A percentile compares a stretch with the other conserved stretches of the same genome.
These are phyloP conservation scores for Kwoniella shivajii DNA, from an alignment of 1,284 basidiomycete genomes.

Conservation along the genomic window DNA sequence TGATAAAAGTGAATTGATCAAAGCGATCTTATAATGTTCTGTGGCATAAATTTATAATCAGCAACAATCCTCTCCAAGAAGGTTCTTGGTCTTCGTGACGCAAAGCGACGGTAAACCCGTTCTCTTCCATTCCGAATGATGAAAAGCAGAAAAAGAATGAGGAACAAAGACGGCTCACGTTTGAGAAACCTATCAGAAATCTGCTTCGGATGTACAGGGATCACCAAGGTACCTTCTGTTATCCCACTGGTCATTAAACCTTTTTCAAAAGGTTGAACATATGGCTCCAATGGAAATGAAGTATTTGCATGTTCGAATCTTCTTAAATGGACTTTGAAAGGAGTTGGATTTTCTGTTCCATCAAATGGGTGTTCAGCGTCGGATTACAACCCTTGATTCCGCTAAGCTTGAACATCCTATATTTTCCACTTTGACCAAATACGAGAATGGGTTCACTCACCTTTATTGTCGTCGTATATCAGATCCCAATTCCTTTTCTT, in stretches of 20 bases:
- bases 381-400: no score
- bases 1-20: conserved; percentile 60
- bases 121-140: background rate
- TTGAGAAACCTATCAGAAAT: conserved; percentile 32
- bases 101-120: background rate
- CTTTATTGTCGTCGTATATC: conserved; percentile 13
- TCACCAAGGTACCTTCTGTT: conserved; percentile 35
- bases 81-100: no score
- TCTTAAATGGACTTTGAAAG: conserved; percentile 36
- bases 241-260: conserved; percentile 29
- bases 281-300: conserved; percentile 44
- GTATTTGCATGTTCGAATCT: conserved; percentile 29
- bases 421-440: background rate
- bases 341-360: conserved; percentile 7
- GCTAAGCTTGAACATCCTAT: no score
- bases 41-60: background rate
- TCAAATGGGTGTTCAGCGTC: no score
- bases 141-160: conserved; percentile 1
- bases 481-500: conserved; percentile 18
- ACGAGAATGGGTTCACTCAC: background rate
- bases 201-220: conserved; percentile 41
- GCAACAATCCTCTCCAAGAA: background rate
- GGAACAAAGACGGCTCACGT: no score
- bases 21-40: conserved; percentile 44
- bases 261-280: conserved; percentile 32